These are phyloP conservation scores for Oidiodendron maius DNA, from an alignment of 495 filamentous ascomycete genomes.

Conservation along the genomic window DNA sequence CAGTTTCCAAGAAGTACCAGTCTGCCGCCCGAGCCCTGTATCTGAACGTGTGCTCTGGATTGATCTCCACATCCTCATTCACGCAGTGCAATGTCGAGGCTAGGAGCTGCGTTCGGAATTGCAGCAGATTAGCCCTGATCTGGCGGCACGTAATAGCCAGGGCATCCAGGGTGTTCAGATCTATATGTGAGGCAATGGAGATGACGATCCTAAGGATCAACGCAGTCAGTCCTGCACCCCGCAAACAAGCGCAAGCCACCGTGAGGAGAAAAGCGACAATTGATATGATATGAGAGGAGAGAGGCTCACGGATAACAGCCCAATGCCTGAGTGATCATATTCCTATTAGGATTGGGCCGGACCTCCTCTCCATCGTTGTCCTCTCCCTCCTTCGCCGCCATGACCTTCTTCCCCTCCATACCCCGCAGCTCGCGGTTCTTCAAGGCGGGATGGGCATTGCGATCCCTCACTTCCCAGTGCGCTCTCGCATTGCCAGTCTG, in stretches of 20 bases:
- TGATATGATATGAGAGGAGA: too few species aligned
- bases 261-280: not conserved
- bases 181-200: conserved; percentile 65
- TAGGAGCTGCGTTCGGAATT: conserved; percentile 66
- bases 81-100: conserved; percentile 71
- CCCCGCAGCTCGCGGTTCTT: too few species aligned
- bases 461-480: conserved; percentile 8
- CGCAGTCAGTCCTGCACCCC: conserved; percentile 4
- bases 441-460: too few species aligned
- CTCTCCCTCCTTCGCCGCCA: not conserved
- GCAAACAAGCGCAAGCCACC: not conserved
- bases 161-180: conserved; percentile 78
- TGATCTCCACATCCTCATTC: conserved; percentile 49
- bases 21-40: conserved; percentile 44
- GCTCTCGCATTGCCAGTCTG: conserved; percentile 6
- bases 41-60: conserved; percentile 40
- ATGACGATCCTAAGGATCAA: conserved; percentile 58
- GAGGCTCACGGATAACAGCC: conserved; percentile 79
- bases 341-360: conserved; percentile 57
- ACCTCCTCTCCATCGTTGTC: conserved; percentile 23
- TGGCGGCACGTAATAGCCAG: conserved; percentile 76
- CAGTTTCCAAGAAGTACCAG: conserved; percentile 45
- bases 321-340: conserved; percentile 69
- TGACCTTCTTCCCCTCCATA: not conserved
- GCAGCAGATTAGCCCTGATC: conserved; percentile 66